These are phyloP conservation scores for Exophiala spinifera DNA, from an alignment of 2,329 filamentous ascomycete species.

Conservation along the genomic window DNA sequence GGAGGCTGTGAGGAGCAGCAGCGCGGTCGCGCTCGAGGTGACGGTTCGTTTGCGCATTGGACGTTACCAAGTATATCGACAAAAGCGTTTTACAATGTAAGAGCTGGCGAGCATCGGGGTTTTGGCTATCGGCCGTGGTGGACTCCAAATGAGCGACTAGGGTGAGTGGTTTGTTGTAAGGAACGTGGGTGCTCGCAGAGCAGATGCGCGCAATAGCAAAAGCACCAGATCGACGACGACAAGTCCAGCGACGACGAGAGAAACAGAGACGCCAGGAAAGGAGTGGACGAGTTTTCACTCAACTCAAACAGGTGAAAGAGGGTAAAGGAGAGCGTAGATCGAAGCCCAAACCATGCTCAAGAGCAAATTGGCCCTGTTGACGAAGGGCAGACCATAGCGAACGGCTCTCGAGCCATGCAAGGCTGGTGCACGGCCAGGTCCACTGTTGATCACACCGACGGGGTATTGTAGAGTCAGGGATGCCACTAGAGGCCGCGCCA, in stretches of 20 bases:
- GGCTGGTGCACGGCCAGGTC: constrained; percentile 21
- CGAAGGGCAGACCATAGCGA: constrained; percentile 5
- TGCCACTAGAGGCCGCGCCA: constrained; percentile 12
- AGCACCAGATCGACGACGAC: constrained; percentile 15
- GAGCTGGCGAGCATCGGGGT: constrained; percentile 13
- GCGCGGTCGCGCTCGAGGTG: constrained; percentile 34
- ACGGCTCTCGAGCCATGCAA: constrained; percentile 23
- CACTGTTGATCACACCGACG: constrained; percentile 24
- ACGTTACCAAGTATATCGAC: not conserved
- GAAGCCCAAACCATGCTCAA: constrained; percentile 1
- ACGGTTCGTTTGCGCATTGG: constrained; percentile 28
- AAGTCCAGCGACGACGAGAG: constrained; percentile 18
- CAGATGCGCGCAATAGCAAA: constrained; percentile 12
- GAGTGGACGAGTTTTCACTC: not conserved
- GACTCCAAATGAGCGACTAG: constrained; percentile 26
- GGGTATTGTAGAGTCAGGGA: constrained; percentile 22
- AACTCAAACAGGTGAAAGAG: not conserved
- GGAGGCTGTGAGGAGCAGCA: constrained; percentile 38
- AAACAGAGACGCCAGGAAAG: not conserved
- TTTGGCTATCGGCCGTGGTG: constrained; percentile 2
- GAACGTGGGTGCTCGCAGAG: constrained; percentile 29
- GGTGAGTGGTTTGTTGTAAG: constrained; percentile 26
- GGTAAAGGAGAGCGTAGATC: constrained; percentile 21
- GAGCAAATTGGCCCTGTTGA: constrained; percentile 23
- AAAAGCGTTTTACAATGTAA: constrained; percentile 7